Conservation (phyloP, 169 alveolate genomes). For the Plasmodium berghei region DNA sequence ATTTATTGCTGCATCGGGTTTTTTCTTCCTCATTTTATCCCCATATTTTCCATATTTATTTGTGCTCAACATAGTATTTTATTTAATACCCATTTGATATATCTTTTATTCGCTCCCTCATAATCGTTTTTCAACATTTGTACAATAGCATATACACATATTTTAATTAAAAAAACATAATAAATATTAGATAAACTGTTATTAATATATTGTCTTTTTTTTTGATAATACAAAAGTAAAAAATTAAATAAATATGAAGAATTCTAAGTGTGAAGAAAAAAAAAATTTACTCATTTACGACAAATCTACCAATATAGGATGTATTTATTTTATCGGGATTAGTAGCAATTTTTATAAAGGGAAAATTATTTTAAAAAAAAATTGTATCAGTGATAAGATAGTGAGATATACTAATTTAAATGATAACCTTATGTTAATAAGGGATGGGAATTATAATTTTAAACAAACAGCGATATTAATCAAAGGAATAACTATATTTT, state of each 20-base stretch:
- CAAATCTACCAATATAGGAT: conserved; percentile 69
- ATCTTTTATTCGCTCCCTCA: too few species aligned
- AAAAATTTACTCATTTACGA: conserved; percentile 58
- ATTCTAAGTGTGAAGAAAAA: conserved; percentile 17
- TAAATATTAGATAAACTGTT: too few species aligned
- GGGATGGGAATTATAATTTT: conserved; percentile 57
- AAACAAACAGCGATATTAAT: conserved; percentile 75
- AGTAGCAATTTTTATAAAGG: conserved; percentile 66
- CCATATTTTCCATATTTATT: too few species aligned
- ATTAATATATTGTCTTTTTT: too few species aligned
- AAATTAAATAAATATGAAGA: conserved; percentile 16
- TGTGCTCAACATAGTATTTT: too few species aligned
- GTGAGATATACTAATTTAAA: conserved; percentile 68
- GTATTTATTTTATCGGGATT: conserved; percentile 69
- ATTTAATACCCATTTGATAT: too few species aligned
- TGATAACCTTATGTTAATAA: conserved; percentile 63
- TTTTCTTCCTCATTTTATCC: too few species aligned
- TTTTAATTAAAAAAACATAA: too few species aligned
- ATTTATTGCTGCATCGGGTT: too few species aligned
- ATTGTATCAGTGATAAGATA: conserved; percentile 47
- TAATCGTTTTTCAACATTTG: too few species aligned
- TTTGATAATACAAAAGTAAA: background rate
- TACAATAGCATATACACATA: too few species aligned
- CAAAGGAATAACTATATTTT: conserved; percentile 71
- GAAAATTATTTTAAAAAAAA: conserved; percentile 68